Base-by-base conservation (phyloP, 805 yeast species). In the Candida ovalis region DNA sequence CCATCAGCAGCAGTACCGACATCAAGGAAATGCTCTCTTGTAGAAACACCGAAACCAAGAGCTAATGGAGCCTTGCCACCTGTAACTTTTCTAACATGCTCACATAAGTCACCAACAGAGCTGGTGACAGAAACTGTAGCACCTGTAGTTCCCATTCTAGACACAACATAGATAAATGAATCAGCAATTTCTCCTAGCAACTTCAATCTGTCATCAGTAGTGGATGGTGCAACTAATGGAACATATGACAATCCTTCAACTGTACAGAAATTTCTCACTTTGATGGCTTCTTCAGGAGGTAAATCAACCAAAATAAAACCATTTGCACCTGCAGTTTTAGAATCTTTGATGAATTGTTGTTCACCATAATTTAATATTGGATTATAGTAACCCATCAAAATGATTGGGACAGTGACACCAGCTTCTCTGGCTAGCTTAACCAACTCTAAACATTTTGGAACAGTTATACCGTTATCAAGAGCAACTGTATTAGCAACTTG, bases 81-180 rank as follows among this genome's bases (percentile, higher is more conserved):
- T n/a, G 95, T 77, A 60, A 79, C 76, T 51, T 78, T 75, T 65
- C 96, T 80, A 17, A 94, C 96, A 56, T 89, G 81, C 25, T 74
- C 72, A 57, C 94, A 81, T 53, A 94, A 76, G 38, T 73, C 80
- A 23, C 81, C 79, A 47, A 92, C 78, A 53, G 83, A 84, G 5
- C 72, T 60, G 42, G 81, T 75, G 39, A 95, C 81, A 21, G 76
- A 72, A 18, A 84, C 78, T 21, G 82, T 72, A 33, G 95, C 92
- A 64, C 99, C 99, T 25, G 99, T 94, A 49, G 96, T 84, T 56
- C 98, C 97, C 99, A 94, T 94, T 67, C 96, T 81, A 3, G 97
- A 89, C 17, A 94, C 98, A 36, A 94, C 99, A 61, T 94, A 94
- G 51, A 94, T 85, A 69, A 94, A 94, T 1, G 97, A 88, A 66